These are phyloP conservation scores for Kuraishia borneana DNA, from an alignment of 805 yeast species.

Conservation along the genomic window DNA sequence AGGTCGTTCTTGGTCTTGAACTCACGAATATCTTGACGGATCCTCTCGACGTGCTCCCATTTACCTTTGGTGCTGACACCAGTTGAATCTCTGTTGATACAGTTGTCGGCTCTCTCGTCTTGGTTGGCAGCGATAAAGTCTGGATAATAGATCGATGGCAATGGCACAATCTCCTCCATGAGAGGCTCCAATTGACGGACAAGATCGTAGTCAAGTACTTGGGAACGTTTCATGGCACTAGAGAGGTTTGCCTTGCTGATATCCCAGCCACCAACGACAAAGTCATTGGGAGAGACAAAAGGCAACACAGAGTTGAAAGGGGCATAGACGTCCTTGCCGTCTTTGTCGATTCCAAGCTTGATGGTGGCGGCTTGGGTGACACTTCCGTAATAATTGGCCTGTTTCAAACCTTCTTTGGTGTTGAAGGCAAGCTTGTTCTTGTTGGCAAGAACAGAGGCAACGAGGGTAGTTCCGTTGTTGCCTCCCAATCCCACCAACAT, in stretches of 20 bases:
- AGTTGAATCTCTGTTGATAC: constrained; percentile 43
- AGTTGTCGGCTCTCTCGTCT: constrained; percentile 82
- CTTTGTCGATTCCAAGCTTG: constrained; percentile 75
- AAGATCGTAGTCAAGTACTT: constrained; percentile 78
- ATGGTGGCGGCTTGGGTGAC: constrained; percentile 90
- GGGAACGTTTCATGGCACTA: constrained; percentile 73
- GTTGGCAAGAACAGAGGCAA: constrained; percentile 80
- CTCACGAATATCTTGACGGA: constrained; percentile 72
- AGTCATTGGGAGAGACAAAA: constrained; percentile 81
- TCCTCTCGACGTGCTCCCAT: constrained; percentile 83
- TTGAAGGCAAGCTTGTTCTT: constrained; percentile 67
- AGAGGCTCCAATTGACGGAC: constrained; percentile 63
- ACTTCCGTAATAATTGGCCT: constrained; percentile 80
- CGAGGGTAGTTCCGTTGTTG: constrained; percentile 88
- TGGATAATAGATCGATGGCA: constrained; percentile 87
- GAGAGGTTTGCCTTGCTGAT: constrained; percentile 62
- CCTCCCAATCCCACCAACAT: constrained; percentile 94
- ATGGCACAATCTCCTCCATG: constrained; percentile 52
- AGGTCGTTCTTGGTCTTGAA: constrained; percentile 64
- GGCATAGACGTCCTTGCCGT: constrained; percentile 81
- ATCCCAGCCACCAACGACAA: constrained; percentile 93
- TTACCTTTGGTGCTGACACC: constrained; percentile 51
- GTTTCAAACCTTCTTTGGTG: constrained; percentile 66
- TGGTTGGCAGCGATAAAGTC: constrained; percentile 96
- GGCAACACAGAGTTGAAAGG: constrained; percentile 89